Conservation (phyloP, 192 early-diverging fungal species). For the Linnemannia elongata region DNA sequence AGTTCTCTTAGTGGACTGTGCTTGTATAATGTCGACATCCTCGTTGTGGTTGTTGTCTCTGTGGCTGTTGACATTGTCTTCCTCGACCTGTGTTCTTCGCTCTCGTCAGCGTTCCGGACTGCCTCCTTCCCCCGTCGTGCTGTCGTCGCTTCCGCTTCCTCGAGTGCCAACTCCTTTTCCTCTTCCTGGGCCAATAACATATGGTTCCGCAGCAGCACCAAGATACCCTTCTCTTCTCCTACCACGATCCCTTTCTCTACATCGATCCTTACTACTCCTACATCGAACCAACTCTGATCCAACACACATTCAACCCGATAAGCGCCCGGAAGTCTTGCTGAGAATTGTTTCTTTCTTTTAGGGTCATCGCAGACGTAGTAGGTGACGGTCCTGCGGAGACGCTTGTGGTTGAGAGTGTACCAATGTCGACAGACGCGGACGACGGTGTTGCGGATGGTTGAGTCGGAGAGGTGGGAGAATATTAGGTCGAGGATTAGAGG, state of each 20-base stretch:
- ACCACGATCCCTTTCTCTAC: too few species aligned
- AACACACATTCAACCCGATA: not conserved
- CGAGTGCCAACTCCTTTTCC: too few species aligned
- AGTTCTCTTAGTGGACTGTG: not conserved
- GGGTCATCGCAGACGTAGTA: not conserved
- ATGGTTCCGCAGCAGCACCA: not conserved
- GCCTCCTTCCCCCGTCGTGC: too few species aligned
- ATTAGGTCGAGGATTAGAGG: not conserved
- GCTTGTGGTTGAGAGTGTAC: not conserved
- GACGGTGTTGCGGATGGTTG: not conserved
- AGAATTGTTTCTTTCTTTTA: not conserved
- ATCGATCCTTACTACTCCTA: too few species aligned
- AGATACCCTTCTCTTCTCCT: not conserved
- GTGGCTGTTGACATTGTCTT: not conserved
- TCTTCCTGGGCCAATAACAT: not conserved
- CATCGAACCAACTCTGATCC: not conserved
- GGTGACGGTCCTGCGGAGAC: not conserved
- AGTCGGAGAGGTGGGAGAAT: not conserved
- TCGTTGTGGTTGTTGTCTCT: too few species aligned
- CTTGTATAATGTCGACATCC: not conserved
- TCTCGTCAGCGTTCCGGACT: too few species aligned
- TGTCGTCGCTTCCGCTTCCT: too few species aligned
- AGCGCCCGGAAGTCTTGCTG: not conserved
- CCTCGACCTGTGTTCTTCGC: not conserved
- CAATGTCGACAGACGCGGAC: not conserved